These are phyloP conservation scores for Leishmania gerbilli DNA, from an alignment of 208 protist genomes.

Conservation along the genomic window DNA sequence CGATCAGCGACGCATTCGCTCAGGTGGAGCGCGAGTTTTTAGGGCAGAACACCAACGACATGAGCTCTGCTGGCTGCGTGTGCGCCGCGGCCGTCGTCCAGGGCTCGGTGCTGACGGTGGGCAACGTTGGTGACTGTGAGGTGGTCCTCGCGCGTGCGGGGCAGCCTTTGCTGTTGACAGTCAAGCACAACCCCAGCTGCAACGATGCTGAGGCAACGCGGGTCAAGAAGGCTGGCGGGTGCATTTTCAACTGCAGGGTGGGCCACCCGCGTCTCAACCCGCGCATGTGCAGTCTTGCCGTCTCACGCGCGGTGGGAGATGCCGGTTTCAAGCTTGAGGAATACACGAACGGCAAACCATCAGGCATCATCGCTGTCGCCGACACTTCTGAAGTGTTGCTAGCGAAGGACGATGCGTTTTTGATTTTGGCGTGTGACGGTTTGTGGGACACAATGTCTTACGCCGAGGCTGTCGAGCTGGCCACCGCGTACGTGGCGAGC, in stretches of 20 bases:
- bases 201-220: constrained; percentile 76
- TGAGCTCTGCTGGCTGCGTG: constrained; percentile 65
- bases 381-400: constrained; percentile 52
- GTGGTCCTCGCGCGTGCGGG: constrained; percentile 75
- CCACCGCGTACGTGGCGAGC: constrained; percentile 30
- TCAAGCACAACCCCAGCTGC: constrained; percentile 72
- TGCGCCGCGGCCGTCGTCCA: constrained; percentile 70
- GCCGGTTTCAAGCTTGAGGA: constrained; percentile 86
- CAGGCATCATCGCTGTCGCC: constrained; percentile 75
- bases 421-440: constrained; percentile 92
- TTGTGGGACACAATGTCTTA: constrained; percentile 92
- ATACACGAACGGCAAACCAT: constrained; percentile 75
- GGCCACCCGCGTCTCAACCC: constrained; percentile 87
- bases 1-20: constrained; percentile 63
- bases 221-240: constrained; percentile 80
- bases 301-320: constrained; percentile 94
- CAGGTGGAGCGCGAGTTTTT: constrained; percentile 73
- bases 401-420: constrained; percentile 72
- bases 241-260: constrained; percentile 87
- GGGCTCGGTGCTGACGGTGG: constrained; percentile 60
- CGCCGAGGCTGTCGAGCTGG: constrained; percentile 78
- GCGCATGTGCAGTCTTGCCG: constrained; percentile 77
- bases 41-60: constrained; percentile 36
- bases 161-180: constrained; percentile 62
- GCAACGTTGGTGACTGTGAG: constrained; percentile 87